phyloP scores from a whole-genome alignment of 1,139 yeast genomes.

The Meyerozyma smithsonii region DNA sequence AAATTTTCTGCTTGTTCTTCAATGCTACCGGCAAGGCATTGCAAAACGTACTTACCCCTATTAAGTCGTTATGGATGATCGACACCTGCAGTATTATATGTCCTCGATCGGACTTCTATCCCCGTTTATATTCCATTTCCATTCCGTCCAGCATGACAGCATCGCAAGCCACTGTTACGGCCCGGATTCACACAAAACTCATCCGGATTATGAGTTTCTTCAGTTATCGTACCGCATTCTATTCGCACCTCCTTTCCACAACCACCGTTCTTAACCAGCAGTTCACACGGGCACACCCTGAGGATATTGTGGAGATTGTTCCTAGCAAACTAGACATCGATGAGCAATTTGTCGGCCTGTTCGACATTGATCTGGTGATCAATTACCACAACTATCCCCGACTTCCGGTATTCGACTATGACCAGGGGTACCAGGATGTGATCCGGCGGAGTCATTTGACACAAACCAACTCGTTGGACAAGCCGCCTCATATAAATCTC shows the following conservation, averaged over 20 bases:
- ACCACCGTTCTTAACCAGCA: conserved; percentile 6
- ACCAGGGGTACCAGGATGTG: conserved; percentile 4
- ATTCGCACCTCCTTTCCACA: conserved; percentile 6
- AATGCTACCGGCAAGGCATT: conserved; percentile 32
- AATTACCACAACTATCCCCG: conserved; percentile 8
- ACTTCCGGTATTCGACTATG: conserved; percentile 7
- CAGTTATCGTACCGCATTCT: conserved; percentile 10
- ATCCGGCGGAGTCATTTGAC: conserved; percentile 6
- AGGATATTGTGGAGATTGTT: conserved; percentile 9
- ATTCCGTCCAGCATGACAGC: conserved; percentile 4
- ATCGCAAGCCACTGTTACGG: not conserved
- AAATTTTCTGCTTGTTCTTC: conserved; percentile 31
- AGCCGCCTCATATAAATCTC: conserved; percentile 5
- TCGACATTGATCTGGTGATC: conserved; percentile 4
- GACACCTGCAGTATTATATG: conserved; percentile 31
- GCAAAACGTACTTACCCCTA: conserved; percentile 28
- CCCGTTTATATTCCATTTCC: conserved; percentile 17
- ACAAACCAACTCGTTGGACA: conserved; percentile 7
- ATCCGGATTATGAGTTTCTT: conserved; percentile 8
- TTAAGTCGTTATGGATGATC: conserved; percentile 30
- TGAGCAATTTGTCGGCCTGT: conserved; percentile 8
- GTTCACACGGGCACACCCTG: conserved; percentile 6
- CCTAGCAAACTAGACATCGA: conserved; percentile 8
- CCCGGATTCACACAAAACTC: not conserved
- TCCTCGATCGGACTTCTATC: conserved; percentile 29